Base-by-base conservation (phyloP, 2,329 filamentous ascomycete genomes). In the Hymenoscyphus repandus region DNA sequence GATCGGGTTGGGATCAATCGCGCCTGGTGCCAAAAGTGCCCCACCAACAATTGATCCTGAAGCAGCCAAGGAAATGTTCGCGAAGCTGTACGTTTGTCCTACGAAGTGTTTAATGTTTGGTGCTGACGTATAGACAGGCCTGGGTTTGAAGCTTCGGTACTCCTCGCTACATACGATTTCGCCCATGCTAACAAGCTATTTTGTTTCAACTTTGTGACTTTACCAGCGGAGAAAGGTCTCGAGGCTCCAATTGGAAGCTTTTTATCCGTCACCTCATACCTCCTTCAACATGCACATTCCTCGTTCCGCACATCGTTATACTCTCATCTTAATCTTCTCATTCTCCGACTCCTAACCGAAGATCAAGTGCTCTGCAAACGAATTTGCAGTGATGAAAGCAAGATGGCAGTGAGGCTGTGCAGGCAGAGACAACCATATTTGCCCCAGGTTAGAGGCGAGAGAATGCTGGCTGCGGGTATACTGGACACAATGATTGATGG, bases 111-210 rank as follows among this genome's bases (percentile, higher is more conserved):
- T 11, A n/a, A 6, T 15, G 15, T 13, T 36, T 17, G n/a, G 49
- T 51, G 37, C 34, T 6, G 42, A 12, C 15, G 41, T 42, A 56
- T 45, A 68, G 57, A 50, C 36, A 95, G 90, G 58, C 93, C 93
- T 1, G 83, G 84, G 2, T 79, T 84, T 52, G 84, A 91, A 67
- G 87, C 90, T 13, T 84, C 91, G 4, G 76, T 95, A 2, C 72
- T 97, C 3, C 76, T 99, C 32, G 85, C 90, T 0, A 85, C 89
- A 0, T 99, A 97, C 66, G 93, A 97, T 67, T 97, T 97, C 66
- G 83, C 85, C 2, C 87, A 95, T 64, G 87, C 91, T 32, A 99
- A 97, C 73, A 97, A 96, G 70, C 76, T 96, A 7, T 97, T 99
- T 69, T 92, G 89, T 68, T 86, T 88, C 66, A 91, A 86, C 61